Base-by-base conservation (phyloP, 2,329 filamentous ascomycete genomes). In the Penicillium italicum region DNA sequence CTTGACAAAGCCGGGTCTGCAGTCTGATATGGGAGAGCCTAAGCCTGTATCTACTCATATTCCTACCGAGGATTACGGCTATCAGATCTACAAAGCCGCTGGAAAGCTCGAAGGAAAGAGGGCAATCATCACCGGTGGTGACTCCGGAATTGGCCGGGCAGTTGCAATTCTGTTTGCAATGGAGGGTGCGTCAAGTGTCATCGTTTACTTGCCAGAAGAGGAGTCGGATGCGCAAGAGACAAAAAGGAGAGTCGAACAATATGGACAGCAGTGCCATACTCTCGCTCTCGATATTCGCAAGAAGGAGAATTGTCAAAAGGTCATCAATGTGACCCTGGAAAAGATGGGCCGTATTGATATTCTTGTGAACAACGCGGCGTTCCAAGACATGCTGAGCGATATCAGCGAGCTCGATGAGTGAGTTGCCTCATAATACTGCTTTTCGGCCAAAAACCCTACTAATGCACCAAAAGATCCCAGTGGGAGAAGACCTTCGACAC, bases 401-500 rank as follows among this genome's bases (percentile, higher is more conserved):
- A 93, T 93, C 71, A 77, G 79, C 41, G 87, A 91, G 42, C 74
- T 94, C 1, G 74, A 82, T 26, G 88, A 91, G 82, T 86, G 74
- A 69, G 82, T 76, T 33, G 14, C 10, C 38, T 2, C 22, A 30
- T 20, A 18, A 6, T 5, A 16, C 5, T 20, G 11, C 5, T 22
- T 12, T 11, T 20, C 20, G 12, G 10, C 14, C 11, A 18, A 31
- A 1, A 5, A 45, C 18, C 7, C 18, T 33, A n/a, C 53, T 55
- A 40, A 55, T 18, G 4, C 7, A 14, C 11, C 7, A 26, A 30
- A 55, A 86, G 84, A 67, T 87, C 90, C 5, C 89, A 94, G 76
- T 94, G 89, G 89, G 66, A 86, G 49, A 79, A 85, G 56, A 93
- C 89, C 0, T 93, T 95, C 75, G 80, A 90, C 73, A 89, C 85